Evolutionary conservation across 768 basidiomycete species (phyloP).

Genomic region (Atractiella rhizophila): DNA sequence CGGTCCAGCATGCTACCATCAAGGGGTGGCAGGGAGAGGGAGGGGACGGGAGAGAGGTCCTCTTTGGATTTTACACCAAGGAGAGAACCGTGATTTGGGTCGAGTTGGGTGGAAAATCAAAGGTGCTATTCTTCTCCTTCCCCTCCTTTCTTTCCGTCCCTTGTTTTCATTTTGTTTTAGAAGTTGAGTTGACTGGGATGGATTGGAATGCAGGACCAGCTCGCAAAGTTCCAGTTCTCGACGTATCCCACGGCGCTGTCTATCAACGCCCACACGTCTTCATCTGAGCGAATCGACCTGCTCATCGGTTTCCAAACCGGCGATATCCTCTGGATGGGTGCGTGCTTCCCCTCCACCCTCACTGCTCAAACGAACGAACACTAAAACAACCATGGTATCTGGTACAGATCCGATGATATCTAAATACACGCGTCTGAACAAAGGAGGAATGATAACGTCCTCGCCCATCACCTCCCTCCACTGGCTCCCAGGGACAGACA

Average conservation of each 20-base stretch:
- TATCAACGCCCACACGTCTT: slow-evolving; percentile 52
- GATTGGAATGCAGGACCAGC: slow-evolving; percentile 38
- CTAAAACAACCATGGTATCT: slow-evolving; percentile 33
- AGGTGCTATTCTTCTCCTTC: background rate
- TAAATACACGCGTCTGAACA: slow-evolving; percentile 14
- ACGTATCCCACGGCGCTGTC: slow-evolving; percentile 75
- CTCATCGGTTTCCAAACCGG: slow-evolving; percentile 81
- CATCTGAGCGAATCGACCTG: slow-evolving; percentile 53
- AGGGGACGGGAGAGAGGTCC: slow-evolving; percentile 4
- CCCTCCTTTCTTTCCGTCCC: background rate
- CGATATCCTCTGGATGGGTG: slow-evolving; percentile 89
- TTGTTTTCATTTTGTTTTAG: background rate
- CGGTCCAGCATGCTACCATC: slow-evolving; percentile 5
- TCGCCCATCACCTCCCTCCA: slow-evolving; percentile 69
- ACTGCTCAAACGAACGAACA: background rate
- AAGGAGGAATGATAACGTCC: slow-evolving; percentile 46
- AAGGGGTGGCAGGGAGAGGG: slow-evolving; percentile 2
- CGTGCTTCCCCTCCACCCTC: background rate
- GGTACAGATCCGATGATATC: slow-evolving; percentile 9
- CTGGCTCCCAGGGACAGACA: slow-evolving; percentile 50
- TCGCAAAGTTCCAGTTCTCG: slow-evolving; percentile 60
- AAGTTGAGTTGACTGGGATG: background rate
- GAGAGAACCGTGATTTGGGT: slow-evolving; percentile 5
- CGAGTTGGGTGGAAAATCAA: slow-evolving; percentile 6
- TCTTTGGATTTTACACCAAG: slow-evolving; percentile 11